Base-by-base conservation (phyloP, 2,329 filamentous ascomycete genomes). In the Colletotrichum paranaense region DNA sequence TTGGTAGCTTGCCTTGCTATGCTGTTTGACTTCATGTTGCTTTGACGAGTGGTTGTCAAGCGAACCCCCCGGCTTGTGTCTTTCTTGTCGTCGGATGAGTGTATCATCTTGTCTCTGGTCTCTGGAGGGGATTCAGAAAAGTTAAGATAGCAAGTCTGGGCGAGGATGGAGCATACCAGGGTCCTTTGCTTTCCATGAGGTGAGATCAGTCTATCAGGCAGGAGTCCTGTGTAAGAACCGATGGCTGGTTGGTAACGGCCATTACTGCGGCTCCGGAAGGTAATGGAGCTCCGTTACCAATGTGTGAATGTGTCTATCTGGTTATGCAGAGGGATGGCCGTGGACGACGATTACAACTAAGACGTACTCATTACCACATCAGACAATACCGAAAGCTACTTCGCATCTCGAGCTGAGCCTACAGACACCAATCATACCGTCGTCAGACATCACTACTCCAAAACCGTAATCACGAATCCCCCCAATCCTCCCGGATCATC, bases 401-500 rank as follows among this genome's bases (percentile, higher is more conserved):
- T 22, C 19, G 42, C 52, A 55, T 4, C 22, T 19, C 11, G 4
- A 6, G 5, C 42, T 38, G 12, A 49, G 19, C 19, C 8, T 9
- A 22, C 3, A 0, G 42, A 49, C 7, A 49, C 19, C 7, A 49
- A 22, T 11, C 19, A 4, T 6, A 22, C 19, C 19, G 4, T 9
- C 19, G 8, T 49, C 3, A 49, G 19, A 22, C 19, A 49, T 11
- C 11, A 49, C 7, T 22, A 19, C 11, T 11, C 8, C 42, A 24
- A 26, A 5, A 35, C 12, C 38, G 3, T 2, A 6, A 1, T 68
- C 49, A 32, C 28, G 46, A 22, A 60, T 78, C 58, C 5, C 57
- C 52, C 72, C 75, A 65, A 68, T 81, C 79, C 53, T 80, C 77
- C 26, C 79, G 58, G 24, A 81, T 80, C 75, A 81, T 76, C 19